Evolutionary conservation across 257 asterid genomes (phyloP).

Genomic region (Eucommia ulmoides): DNA sequence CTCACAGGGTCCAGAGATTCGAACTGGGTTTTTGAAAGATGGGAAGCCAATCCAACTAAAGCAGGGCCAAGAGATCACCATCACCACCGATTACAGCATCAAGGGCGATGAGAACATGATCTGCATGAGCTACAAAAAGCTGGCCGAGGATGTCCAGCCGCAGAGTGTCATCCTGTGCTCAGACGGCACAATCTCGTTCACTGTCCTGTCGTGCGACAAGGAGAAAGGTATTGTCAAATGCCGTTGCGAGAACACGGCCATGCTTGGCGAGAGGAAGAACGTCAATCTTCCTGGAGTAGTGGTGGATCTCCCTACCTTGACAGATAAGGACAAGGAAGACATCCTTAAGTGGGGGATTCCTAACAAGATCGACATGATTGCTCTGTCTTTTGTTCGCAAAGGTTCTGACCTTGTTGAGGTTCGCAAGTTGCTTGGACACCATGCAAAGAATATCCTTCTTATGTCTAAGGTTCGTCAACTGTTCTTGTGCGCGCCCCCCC

Average conservation of each 20-base stretch:
- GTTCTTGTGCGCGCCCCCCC: no score
- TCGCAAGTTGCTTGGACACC: neutral
- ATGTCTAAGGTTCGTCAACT: slow-evolving; percentile 1
- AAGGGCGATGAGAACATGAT: slow-evolving; percentile 2
- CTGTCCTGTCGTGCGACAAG: neutral
- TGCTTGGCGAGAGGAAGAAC: slow-evolving; percentile 2
- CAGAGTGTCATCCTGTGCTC: neutral
- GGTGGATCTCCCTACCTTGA: slow-evolving; percentile 1
- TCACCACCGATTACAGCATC: neutral
- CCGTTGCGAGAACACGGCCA: slow-evolving; percentile 1
- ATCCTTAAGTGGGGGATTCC: neutral
- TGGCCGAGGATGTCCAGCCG: neutral
- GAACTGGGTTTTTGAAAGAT: slow-evolving; percentile 1
- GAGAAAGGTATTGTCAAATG: neutral
- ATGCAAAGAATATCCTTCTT: neutral
- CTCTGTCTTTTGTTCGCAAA: slow-evolving; percentile 1
- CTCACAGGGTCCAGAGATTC: neutral
- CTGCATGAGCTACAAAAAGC: slow-evolving; percentile 1
- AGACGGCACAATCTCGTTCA: slow-evolving; percentile 1
- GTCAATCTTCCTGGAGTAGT: slow-evolving; percentile 1
- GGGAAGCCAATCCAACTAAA: neutral
- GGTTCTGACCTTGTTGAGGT: neutral
- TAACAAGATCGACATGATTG: neutral
- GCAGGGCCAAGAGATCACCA: slow-evolving; percentile 1
- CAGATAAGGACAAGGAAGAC: slow-evolving; percentile 1